Base-by-base conservation (phyloP, 345 rosid species). In the Eucalyptus regnans region DNA sequence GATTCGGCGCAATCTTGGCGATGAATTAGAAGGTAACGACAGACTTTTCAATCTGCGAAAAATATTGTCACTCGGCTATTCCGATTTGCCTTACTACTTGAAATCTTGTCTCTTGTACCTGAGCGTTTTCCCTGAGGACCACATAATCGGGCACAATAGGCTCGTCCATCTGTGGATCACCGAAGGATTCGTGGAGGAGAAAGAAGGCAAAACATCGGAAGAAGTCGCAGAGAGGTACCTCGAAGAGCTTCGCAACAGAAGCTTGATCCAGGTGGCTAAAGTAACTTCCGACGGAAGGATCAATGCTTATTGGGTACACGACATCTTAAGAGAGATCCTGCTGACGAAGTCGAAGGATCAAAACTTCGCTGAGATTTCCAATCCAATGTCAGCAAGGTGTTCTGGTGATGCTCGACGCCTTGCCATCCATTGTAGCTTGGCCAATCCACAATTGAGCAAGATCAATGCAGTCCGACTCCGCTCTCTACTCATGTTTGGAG, bases 61-160 rank as follows among this genome's bases (percentile, higher is more conserved):
- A 50, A 60, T 88, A 33, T 85, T 88, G 43, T 88, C 89, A 7
- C 89, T 88, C 33, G 56, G 89, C 52, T 88, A 25, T 22, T 50
- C 50, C 25, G 86, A 88, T 76, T 76, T 88, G 68, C 89, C 89
- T 16, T 88, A 37, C 89, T 76, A 88, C 79, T 85, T 88, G 44
- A 88, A 88, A 58, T 58, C 90, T 50, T 89, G 88, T 89, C 86
- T 86, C 62, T 89, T 89, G 66, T 68, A 89, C 64, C 52, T 89
- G 84, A 86, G 85, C 51, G 68, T 89, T 33, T 89, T 89, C 52
- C 90, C 90, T 7, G 90, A 89, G 64, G 86, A 86, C 54, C 76
- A 89, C 66, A 37, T 49, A 46, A 66, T 89, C 33, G 87, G 86
- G 62, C 71, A 58, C 27, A 86, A 44, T 46, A 89, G 90, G 44